These are phyloP conservation scores for Aspergillus arachidicola DNA, from an alignment of 2,329 filamentous ascomycete species.

Conservation along the genomic window DNA sequence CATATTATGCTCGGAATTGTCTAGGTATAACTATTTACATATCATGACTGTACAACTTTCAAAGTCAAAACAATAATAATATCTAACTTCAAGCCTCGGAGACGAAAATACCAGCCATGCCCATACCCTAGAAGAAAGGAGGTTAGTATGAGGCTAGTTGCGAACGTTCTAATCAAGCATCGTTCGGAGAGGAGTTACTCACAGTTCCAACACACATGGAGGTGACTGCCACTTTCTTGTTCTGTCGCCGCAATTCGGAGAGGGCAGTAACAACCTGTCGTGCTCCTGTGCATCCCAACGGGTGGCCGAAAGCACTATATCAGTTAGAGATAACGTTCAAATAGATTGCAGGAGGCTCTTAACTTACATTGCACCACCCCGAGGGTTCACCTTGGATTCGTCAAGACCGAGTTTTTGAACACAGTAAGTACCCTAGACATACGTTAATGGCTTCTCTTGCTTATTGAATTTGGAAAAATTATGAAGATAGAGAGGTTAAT, in stretches of 20 bases:
- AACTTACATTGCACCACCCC: constrained; percentile 77
- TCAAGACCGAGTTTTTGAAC: constrained; percentile 80
- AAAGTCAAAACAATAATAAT: not conserved
- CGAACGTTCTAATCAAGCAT: not conserved
- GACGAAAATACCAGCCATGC: constrained; percentile 92
- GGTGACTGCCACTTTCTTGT: constrained; percentile 79
- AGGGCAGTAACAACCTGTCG: constrained; percentile 86
- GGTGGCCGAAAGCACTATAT: constrained; percentile 77
- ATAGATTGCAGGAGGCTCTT: not conserved
- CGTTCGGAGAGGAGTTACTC: constrained; percentile 36
- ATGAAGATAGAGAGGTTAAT: not conserved
- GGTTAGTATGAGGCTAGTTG: not conserved
- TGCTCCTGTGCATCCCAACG: constrained; percentile 85
- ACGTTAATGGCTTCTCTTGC: constrained; percentile 7
- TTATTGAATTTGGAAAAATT: not conserved
- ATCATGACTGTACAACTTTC: not conserved
- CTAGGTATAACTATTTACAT: not conserved
- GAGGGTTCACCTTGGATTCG: constrained; percentile 85
- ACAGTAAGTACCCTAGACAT: constrained; percentile 79
- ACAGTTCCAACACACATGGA: constrained; percentile 93
- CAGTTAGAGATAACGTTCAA: constrained; percentile 14
- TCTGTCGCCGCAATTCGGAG: constrained; percentile 79
- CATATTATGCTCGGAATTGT: not conserved
- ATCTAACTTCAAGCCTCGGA: constrained; percentile 65
- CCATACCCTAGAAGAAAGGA: constrained; percentile 48